Evolutionary conservation across 2,329 filamentous ascomycete genomes (phyloP), one percentile per base, ranked within the genome.

Genomic region (Talaromyces verruculosus): DNA sequence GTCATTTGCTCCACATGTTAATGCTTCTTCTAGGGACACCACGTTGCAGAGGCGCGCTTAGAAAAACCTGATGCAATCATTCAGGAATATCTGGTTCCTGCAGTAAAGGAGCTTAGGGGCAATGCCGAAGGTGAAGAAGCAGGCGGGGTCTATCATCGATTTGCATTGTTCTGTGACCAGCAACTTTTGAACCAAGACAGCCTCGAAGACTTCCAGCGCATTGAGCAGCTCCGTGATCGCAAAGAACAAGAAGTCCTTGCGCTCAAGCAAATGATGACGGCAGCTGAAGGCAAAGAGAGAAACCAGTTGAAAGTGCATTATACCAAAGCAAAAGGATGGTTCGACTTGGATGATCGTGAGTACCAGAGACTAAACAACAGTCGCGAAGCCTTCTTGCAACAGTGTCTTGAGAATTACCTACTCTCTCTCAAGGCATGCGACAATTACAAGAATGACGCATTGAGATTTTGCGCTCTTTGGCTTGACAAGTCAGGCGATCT

Each of bases 391-490:
- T 95, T 97, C 75, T 83, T 98, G n/a, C 87, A 90, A 39, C 87
- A 95, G 71, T 95, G 93, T 75, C 81, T 99, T 22, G 92, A 97
- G 74, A 98, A 98, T 74, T 99, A 99, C 72, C 84, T 99, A 2
- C 85, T 94, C 2, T 91, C 92, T 1, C 84, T 99, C 41, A 85
- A 85, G 59, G 91, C 93, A 15, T 97, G 91, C 25, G 93, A 99
- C 72, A 88, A 91, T 39, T 90, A 96, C 78, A 91, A 97, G 73
- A 93, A 92, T 69, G 93, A 97, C 73, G 90, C 92, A 2, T 84
- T 99, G 62, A 90, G 95, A 1, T 97, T 99, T 75, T 93, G 93
- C 64, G 92, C 95, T 0, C 81, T 99, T 19, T 99, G 95, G 95
- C 85, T 99, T 10, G 93, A 97, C 74, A 88, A 93, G 68, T 90